These are phyloP conservation scores for Picocystis sp. DNA, from an alignment of 163 green algal species.

Conservation along the genomic window DNA sequence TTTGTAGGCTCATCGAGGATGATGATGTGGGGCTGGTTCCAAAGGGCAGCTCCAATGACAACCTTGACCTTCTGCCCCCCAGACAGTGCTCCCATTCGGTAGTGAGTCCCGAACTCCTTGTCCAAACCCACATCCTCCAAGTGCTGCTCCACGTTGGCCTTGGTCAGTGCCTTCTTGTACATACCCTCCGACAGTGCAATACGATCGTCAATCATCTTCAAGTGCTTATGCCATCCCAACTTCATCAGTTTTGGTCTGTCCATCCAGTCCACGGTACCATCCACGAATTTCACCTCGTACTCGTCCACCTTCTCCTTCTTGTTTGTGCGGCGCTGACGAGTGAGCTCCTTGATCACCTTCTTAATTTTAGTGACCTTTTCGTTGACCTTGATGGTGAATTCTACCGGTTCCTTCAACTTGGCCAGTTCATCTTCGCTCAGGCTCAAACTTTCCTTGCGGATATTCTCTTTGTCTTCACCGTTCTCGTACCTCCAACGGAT, in stretches of 20 bases:
- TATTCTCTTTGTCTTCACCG: constrained; percentile 72
- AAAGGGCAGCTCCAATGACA: constrained; percentile 76
- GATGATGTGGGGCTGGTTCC: constrained; percentile 60
- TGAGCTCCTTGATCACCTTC: constrained; percentile 55
- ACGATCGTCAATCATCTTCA: constrained; percentile 67
- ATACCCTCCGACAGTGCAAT: constrained; percentile 60
- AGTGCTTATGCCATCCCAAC: constrained; percentile 70
- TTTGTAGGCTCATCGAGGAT: constrained; percentile 90
- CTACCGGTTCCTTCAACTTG: no score
- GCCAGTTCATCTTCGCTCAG: no score
- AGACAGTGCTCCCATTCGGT: constrained; percentile 70
- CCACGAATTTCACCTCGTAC: constrained; percentile 72
- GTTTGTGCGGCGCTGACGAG: constrained; percentile 48
- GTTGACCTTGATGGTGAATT: constrained; percentile 9
- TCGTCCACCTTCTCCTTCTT: constrained; percentile 77
- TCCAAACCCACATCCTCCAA: constrained; percentile 78
- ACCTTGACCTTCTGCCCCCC: constrained; percentile 89
- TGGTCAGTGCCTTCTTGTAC: constrained; percentile 57
- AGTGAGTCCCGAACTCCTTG: constrained; percentile 82
- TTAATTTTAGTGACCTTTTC: constrained; percentile 34
- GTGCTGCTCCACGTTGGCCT: constrained; percentile 72
- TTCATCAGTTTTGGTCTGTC: constrained; percentile 31
- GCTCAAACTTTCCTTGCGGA: constrained; percentile 38
- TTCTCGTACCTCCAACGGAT: constrained; percentile 74
- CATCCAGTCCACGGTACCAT: constrained; percentile 11